phyloP scores from a whole-genome alignment of 768 basidiomycete genomes.

The Russula sp. region DNA sequence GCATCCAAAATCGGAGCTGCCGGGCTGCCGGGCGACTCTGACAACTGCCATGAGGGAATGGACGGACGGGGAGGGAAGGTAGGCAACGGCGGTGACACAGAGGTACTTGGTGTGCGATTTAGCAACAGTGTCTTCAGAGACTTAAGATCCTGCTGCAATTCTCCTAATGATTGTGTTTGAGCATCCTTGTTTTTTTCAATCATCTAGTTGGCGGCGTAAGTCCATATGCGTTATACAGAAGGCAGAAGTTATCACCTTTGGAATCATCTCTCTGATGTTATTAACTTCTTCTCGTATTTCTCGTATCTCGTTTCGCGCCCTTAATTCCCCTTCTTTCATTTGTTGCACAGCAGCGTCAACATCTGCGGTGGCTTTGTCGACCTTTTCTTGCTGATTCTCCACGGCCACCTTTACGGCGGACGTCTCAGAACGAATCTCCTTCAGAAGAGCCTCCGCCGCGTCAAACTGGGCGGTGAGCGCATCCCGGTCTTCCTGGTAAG shows the following conservation, averaged over 20 bases:
- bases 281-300: conserved; percentile 91
- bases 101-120: conserved; percentile 56
- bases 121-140: conserved; percentile 88
- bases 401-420: conserved; percentile 66
- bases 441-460: conserved; percentile 75
- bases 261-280: conserved; percentile 86
- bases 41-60: conserved; percentile 92
- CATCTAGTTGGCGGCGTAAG: conserved; percentile 56
- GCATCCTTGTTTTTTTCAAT: conserved; percentile 88
- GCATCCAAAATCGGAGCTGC: conserved; percentile 23
- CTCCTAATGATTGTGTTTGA: conserved; percentile 76
- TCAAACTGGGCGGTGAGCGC: conserved; percentile 87
- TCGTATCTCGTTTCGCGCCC: conserved; percentile 82
- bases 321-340: conserved; percentile 73
- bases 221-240: conserved; percentile 13
- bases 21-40: conserved; percentile 36
- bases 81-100: conserved; percentile 51
- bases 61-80: conserved; percentile 57
- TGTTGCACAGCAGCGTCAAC: conserved; percentile 71
- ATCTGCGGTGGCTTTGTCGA: conserved; percentile 67
- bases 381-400: conserved; percentile 69
- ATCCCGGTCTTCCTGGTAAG: conserved; percentile 86
- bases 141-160: conserved; percentile 91
- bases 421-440: conserved; percentile 77
- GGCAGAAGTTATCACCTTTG: conserved; percentile 60